phyloP scores from a whole-genome alignment of 306 rosid genomes.

The Cicer bijugum region DNA sequence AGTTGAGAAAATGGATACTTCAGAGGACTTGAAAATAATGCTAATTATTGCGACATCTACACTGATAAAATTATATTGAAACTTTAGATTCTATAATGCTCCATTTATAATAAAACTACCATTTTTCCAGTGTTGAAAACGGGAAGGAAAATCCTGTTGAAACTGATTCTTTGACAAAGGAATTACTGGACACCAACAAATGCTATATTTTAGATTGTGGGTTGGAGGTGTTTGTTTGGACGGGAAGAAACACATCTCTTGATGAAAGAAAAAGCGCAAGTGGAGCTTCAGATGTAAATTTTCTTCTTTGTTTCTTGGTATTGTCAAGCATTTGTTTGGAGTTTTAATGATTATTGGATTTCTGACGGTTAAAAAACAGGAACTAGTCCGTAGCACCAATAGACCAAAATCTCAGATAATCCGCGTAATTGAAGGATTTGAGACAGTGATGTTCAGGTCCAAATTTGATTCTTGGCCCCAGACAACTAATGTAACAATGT shows the following conservation, averaged over 20 bases:
- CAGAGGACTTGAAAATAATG: conserved; percentile 17
- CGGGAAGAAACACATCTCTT: conserved; percentile 88
- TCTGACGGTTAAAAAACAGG: conserved; percentile 58
- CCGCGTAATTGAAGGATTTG: conserved; percentile 95
- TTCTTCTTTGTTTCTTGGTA: conserved; percentile 41
- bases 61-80: conserved; percentile 41
- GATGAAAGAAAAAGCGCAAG: conserved; percentile 88
- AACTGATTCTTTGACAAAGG: conserved; percentile 74
- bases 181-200: conserved; percentile 73
- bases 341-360: conserved; percentile 44
- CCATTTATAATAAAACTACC: conserved; percentile 46
- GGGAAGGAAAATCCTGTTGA: conserved; percentile 70
- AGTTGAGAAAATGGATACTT: conserved; percentile 8
- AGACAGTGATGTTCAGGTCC: conserved; percentile 86
- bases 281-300: conserved; percentile 79
- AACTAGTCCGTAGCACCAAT: conserved; percentile 56
- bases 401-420: conserved; percentile 71
- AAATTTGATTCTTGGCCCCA: conserved; percentile 93
- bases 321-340: conserved; percentile 33
- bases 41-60: conserved; percentile 21
- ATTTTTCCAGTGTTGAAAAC: conserved; percentile 70
- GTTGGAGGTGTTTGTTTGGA: conserved; percentile 85
- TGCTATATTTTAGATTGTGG: conserved; percentile 92
- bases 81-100: conserved; percentile 27
- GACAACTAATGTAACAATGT: conserved; percentile 57